phyloP scores from a whole-genome alignment of 2,329 filamentous ascomycete species.

The Pezicula neosporulosa region DNA sequence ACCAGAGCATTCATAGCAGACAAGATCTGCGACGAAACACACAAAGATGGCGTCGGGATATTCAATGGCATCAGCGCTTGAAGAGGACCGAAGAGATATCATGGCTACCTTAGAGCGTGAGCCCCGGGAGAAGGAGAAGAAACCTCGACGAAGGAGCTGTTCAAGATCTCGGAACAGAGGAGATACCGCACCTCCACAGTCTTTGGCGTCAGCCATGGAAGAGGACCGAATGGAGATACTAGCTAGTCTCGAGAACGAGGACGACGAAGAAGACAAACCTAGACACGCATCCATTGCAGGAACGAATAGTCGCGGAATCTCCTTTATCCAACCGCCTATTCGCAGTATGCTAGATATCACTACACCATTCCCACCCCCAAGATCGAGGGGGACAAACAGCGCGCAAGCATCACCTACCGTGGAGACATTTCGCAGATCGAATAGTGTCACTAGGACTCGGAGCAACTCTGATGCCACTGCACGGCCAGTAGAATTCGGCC shows the following conservation, averaged over 20 bases:
- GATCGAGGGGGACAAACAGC: conserved; percentile 36
- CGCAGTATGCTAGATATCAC: conserved; percentile 64
- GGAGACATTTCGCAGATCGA: conserved; percentile 26
- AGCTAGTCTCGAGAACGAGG: conserved; percentile 64
- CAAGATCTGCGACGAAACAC: conserved; percentile 4
- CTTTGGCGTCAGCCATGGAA: conserved; percentile 69
- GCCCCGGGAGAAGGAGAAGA: too few species aligned
- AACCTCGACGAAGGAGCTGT: too few species aligned
- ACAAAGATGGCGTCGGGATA: conserved; percentile 53
- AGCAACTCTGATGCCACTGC: conserved; percentile 53
- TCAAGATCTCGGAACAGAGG: too few species aligned
- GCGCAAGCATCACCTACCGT: conserved; percentile 45
- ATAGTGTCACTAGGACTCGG: conserved; percentile 28
- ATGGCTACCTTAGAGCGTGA: conserved; percentile 58
- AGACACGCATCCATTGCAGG: conserved; percentile 21
- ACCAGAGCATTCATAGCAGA: not conserved
- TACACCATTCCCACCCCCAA: conserved; percentile 5
- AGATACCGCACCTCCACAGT: too few species aligned
- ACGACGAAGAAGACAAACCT: conserved; percentile 37
- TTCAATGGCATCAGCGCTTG: conserved; percentile 65
- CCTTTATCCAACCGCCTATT: conserved; percentile 34
- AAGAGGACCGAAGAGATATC: conserved; percentile 74
- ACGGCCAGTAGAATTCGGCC: conserved; percentile 45
- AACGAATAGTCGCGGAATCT: conserved; percentile 33
- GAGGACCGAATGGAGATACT: conserved; percentile 76